phyloP scores from a whole-genome alignment of 2,329 filamentous ascomycete species.

The Pseudohalonectria lignicola region DNA sequence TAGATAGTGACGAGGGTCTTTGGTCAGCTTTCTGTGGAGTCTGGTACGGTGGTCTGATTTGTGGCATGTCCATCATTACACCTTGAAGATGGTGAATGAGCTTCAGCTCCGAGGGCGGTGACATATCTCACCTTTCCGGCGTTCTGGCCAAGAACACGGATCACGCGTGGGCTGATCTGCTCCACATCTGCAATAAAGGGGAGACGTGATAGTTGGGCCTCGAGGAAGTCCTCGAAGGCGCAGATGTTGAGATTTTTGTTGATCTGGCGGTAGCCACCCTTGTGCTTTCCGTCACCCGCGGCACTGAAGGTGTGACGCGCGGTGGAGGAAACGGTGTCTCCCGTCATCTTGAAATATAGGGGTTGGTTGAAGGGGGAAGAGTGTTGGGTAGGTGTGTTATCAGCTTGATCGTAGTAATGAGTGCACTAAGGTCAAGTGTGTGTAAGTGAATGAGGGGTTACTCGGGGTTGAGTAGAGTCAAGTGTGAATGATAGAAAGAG shows the following conservation, averaged over 20 bases:
- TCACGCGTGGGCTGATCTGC: constrained; percentile 25
- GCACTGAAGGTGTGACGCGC: no score
- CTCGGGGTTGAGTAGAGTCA: no score
- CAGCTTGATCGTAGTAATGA: no score
- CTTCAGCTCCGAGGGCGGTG: neutral
- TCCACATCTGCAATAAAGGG: constrained; percentile 20
- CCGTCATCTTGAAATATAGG: neutral
- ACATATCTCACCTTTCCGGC: constrained; percentile 23
- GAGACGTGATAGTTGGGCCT: neutral
- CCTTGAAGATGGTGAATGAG: neutral
- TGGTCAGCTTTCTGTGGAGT: neutral
- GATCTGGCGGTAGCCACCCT: constrained; percentile 30
- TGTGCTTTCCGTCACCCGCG: no score
- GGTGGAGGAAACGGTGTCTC: no score
- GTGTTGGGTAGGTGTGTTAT: no score
- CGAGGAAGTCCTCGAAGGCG: constrained; percentile 35
- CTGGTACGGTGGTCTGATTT: neutral
- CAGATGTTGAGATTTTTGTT: constrained; percentile 34
- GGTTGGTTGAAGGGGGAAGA: no score
- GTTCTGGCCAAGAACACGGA: constrained; percentile 31
- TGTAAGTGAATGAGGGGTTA: no score
- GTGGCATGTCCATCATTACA: neutral
- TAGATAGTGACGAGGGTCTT: constrained; percentile 17
- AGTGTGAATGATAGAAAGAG: no score
- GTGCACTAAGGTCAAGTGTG: no score